These are phyloP conservation scores for Rhipidocladum racemiflorum DNA, from an alignment of 176 grass and related monocot species.

Conservation along the genomic window DNA sequence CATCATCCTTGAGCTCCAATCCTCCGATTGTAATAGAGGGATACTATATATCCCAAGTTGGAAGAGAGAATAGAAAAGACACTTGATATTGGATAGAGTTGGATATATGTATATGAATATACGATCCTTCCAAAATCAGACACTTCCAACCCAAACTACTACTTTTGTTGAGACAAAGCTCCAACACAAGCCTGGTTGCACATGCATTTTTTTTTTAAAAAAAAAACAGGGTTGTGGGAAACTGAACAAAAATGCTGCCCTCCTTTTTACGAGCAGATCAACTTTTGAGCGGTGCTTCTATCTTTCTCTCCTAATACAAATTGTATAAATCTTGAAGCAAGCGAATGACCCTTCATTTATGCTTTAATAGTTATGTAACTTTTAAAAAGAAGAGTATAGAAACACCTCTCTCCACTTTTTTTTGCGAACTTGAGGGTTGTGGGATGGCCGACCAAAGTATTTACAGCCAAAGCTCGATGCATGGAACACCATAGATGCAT, in stretches of 20 bases:
- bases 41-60: conserved; percentile 2
- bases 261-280: conserved; percentile 28
- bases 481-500: conserved; percentile 46
- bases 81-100: not conserved
- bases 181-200: not conserved
- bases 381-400: too few relatives aligned
- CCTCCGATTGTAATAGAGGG: too few relatives aligned
- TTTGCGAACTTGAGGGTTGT: conserved; percentile 40
- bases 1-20: too few relatives aligned
- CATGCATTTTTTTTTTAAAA: not conserved
- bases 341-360: too few relatives aligned
- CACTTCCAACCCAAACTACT: not conserved
- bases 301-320: too few relatives aligned
- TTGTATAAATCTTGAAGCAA: too few relatives aligned
- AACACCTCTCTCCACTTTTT: too few relatives aligned
- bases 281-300: too few relatives aligned
- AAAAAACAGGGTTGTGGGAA: too few relatives aligned
- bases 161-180: not conserved
- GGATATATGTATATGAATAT: not conserved
- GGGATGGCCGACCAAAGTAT: conserved; percentile 54
- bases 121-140: not conserved
- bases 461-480: conserved; percentile 46
- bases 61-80: conserved; percentile 16
- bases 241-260: not conserved
- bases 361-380: too few relatives aligned